These are phyloP conservation scores for Fusarium sp. DNA, from an alignment of 2,329 filamentous ascomycete species.

Conservation along the genomic window DNA sequence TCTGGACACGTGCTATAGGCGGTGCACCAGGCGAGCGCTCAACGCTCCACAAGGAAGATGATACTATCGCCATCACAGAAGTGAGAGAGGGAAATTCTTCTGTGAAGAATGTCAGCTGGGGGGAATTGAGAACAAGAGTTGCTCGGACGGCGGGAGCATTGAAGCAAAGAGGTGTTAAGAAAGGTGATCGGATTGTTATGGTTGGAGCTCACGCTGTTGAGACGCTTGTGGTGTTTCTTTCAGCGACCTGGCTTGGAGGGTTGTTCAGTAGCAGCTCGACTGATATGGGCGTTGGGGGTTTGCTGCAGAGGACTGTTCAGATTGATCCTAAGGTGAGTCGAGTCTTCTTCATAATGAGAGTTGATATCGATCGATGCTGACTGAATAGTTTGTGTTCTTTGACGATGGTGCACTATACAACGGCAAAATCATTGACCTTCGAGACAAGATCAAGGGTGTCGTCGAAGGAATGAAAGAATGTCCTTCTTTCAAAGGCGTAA, in stretches of 20 bases:
- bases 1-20: constrained; percentile 67
- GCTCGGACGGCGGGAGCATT: constrained; percentile 75
- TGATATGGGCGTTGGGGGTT: constrained; percentile 84
- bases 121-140: constrained; percentile 70
- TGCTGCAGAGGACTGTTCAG: constrained; percentile 80
- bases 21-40: constrained; percentile 61
- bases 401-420: constrained; percentile 87
- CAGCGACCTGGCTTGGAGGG: constrained; percentile 76
- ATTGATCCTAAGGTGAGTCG: constrained; percentile 74
- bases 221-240: constrained; percentile 79
- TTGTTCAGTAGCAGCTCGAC: constrained; percentile 83
- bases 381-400: constrained; percentile 76
- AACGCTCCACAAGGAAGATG: constrained; percentile 76
- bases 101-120: constrained; percentile 73
- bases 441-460: constrained; percentile 80
- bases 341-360: constrained; percentile 12
- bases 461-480: constrained; percentile 73
- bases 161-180: constrained; percentile 72
- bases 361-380: constrained; percentile 2
- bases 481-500: constrained; percentile 70
- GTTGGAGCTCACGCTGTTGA: constrained; percentile 82
- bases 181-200: constrained; percentile 81
- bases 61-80: constrained; percentile 77
- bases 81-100: constrained; percentile 75
- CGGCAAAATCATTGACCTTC: constrained; percentile 78